Conservation (phyloP, 352 stramenopile genomes). For the Globisporangium spiculum region DNA sequence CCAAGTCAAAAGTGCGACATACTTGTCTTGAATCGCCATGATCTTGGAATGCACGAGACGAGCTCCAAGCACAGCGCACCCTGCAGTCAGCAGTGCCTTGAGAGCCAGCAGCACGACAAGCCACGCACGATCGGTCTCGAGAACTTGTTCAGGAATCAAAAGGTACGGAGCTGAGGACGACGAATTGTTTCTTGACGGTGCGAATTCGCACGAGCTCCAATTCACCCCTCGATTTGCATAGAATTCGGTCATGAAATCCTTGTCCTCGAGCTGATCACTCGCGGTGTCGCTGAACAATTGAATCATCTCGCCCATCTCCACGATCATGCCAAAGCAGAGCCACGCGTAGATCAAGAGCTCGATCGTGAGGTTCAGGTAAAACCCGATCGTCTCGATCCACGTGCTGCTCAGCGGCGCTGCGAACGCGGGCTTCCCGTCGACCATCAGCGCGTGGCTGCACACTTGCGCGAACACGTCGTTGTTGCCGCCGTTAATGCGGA, state of each 20-base stretch:
- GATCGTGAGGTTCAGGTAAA: conserved; percentile 45
- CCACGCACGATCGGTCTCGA: conserved; percentile 51
- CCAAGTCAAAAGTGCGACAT: conserved; percentile 17
- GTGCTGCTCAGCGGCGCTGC: conserved; percentile 60
- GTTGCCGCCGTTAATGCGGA: conserved; percentile 58
- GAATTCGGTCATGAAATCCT: conserved; percentile 30
- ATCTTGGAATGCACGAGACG: conserved; percentile 56
- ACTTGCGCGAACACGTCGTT: conserved; percentile 72
- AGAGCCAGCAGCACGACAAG: conserved; percentile 33
- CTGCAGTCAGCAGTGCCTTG: conserved; percentile 35
- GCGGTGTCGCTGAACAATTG: conserved; percentile 27
- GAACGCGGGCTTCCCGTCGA: conserved; percentile 61
- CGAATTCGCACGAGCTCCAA: conserved; percentile 23
- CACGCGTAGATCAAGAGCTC: conserved; percentile 54
- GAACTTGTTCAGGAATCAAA: conserved; percentile 30
- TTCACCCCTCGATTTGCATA: conserved; percentile 28
- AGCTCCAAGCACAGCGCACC: conserved; percentile 28
- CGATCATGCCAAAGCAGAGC: conserved; percentile 56
- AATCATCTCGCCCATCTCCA: conserved; percentile 59
- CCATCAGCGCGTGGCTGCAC: conserved; percentile 59
- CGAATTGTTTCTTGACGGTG: conserved; percentile 9
- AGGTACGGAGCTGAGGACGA: conserved; percentile 23
- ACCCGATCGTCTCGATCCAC: conserved; percentile 53
- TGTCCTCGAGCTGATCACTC: conserved; percentile 27
- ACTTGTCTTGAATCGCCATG: conserved; percentile 65